phyloP scores from a whole-genome alignment of 2,329 filamentous ascomycete genomes.

The Pseudocercospora musae region DNA sequence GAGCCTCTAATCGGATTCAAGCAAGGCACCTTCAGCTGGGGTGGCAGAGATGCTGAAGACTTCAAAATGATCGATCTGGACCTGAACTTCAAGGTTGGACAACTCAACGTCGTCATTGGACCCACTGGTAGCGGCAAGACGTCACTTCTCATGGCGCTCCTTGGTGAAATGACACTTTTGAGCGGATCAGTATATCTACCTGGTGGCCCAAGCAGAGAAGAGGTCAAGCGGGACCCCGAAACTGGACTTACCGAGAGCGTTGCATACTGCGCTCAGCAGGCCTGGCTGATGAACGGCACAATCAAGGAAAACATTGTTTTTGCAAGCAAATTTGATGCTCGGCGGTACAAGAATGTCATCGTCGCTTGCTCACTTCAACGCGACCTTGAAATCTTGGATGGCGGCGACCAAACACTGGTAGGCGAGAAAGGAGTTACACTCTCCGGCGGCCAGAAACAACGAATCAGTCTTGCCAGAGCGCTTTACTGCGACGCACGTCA shows the following conservation, averaged over 20 bases:
- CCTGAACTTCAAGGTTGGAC: conserved; percentile 76
- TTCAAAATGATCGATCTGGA: conserved; percentile 79
- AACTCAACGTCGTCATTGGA: conserved; percentile 88
- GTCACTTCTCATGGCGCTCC: conserved; percentile 87
- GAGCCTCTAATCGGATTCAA: conserved; percentile 79
- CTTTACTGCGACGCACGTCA: conserved; percentile 95
- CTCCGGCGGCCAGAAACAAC: conserved; percentile 95
- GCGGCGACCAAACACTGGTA: conserved; percentile 87
- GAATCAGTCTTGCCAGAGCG: conserved; percentile 92
- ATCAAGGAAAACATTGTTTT: conserved; percentile 97
- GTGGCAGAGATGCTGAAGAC: conserved; percentile 52
- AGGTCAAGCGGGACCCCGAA: conserved; percentile 74
- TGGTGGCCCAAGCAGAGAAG: conserved; percentile 79
- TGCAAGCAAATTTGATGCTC: conserved; percentile 72
- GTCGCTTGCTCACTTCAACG: conserved; percentile 86
- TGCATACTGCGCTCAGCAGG: conserved; percentile 93
- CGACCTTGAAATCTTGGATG: conserved; percentile 87
- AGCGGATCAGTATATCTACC: conserved; percentile 80
- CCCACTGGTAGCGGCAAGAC: conserved; percentile 95
- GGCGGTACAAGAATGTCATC: conserved; percentile 82
- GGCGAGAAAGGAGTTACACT: conserved; percentile 97
- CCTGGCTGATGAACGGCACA: conserved; percentile 93
- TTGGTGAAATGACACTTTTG: conserved; percentile 91
- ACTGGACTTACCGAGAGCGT: conserved; percentile 88
- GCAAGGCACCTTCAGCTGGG: conserved; percentile 85